A percentile compares a stretch with the other conserved stretches of the same genome.
Conservation (phyloP, 1,139 yeast genomes). For the Debaryomyces sp. region DNA sequence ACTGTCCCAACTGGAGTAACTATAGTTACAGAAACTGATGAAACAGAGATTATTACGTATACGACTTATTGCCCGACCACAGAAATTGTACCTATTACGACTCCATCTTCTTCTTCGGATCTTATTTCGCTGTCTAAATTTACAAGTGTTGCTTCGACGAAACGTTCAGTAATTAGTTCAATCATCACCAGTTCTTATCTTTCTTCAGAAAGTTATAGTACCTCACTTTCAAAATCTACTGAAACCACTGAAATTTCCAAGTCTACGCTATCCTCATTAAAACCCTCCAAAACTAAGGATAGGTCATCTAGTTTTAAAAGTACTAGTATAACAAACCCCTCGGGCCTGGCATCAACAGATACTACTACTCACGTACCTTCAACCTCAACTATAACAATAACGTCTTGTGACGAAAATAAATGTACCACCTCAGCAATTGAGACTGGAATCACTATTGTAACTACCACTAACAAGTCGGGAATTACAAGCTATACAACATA, state of each 20-base stretch:
- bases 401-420: conserved; percentile 17
- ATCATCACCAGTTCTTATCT: neutral
- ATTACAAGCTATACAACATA: conserved; percentile 30
- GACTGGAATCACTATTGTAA: conserved; percentile 10
- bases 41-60: conserved; percentile 18
- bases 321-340: neutral
- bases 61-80: conserved; percentile 31
- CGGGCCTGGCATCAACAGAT: neutral
- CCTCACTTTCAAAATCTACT: neutral
- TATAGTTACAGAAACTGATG: conserved; percentile 12
- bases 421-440: conserved; percentile 13
- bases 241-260: neutral
- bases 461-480: conserved; percentile 13
- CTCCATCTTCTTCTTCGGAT: neutral
- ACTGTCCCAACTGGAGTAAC: conserved; percentile 29
- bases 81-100: conserved; percentile 1
- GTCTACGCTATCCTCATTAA: neutral
- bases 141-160: neutral
- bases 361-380: neutral
- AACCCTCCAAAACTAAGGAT: neutral
- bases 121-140: neutral
- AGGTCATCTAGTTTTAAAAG: neutral
- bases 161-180: neutral
- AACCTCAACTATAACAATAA: conserved; percentile 22
- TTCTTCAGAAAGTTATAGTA: neutral